Base-by-base conservation (phyloP, 2,329 filamentous ascomycete genomes). In the Microdochium bolleyi region DNA sequence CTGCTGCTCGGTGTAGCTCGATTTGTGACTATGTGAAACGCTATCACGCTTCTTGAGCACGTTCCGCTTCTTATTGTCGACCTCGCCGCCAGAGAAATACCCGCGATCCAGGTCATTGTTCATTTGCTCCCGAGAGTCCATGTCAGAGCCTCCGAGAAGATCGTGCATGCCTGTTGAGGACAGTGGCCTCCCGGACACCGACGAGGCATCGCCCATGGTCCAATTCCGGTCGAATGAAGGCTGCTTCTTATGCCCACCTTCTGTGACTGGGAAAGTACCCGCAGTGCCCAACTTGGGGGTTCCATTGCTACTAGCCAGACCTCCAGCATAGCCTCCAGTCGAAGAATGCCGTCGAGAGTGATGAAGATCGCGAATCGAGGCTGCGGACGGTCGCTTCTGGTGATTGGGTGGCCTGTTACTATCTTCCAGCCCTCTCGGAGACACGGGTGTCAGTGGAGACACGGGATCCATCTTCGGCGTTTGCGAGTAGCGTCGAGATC, bases 21-120 rank as follows among this genome's bases (percentile, higher is more conserved):
- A 83, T 60, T 88, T 86, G 49, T 84, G 79, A 37, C 86, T 84
- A 67, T 89, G 82, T 25, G 70, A 73, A 21, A 73, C 71, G 56
- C 82, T 85, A 55, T 84, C 82, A 53, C 88, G 85, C 71, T 94
- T 95, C 68, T 89, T 89, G 58, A 96, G 74, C 49, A 94, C 76
- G 64, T 90, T 95, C 48, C 88, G 82, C 61, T 82, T 84, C 54
- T 87, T 83, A 46, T 81, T 81, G 57, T 96, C 91, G 11, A 84
- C 76, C 62, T 97, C 92, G 16, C 87, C 88, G 2, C 92, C 90
- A 8, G 92, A 96, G 64, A 96, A 96, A 68, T 97, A 97, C 24
- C 92, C 92, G 34, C 90, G 82, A 62, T 97, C 94, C 16, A 89
- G 68, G 55, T 95, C 88, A 22, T 24, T 19, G 14, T 4, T 24